A percentile compares a stretch with the other conserved stretches of the same genome.
Evolutionary conservation across 306 rosid species (phyloP).

Genomic region (Vigna reflexopilosa): DNA sequence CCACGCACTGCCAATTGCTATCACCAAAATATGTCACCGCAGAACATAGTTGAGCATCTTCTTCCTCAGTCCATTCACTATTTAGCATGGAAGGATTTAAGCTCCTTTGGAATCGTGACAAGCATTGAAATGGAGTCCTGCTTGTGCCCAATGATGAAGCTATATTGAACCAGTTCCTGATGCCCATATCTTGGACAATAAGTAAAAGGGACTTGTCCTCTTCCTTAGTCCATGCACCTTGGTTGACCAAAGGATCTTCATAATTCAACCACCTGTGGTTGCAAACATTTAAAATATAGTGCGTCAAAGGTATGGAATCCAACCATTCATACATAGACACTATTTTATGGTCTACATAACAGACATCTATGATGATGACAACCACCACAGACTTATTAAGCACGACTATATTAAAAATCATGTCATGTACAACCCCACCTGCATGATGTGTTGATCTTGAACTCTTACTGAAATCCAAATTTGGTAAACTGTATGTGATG

Average conservation of each 20-base stretch:
- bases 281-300: slow-evolving; percentile 39
- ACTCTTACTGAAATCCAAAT: slow-evolving; percentile 68
- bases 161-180: slow-evolving; percentile 79
- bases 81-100: slow-evolving; percentile 82
- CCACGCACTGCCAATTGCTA: slow-evolving; percentile 84
- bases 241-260: slow-evolving; percentile 92
- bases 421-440: slow-evolving; percentile 72
- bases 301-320: slow-evolving; percentile 35
- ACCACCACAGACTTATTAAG: slow-evolving; percentile 71
- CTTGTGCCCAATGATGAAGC: slow-evolving; percentile 71
- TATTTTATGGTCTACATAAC: slow-evolving; percentile 41
- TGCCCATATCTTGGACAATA: slow-evolving; percentile 67
- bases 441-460: slow-evolving; percentile 62
- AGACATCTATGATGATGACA: slow-evolving; percentile 74
- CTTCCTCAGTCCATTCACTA: slow-evolving; percentile 94
- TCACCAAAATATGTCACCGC: slow-evolving; percentile 75
- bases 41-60: slow-evolving; percentile 76
- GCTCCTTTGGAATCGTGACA: slow-evolving; percentile 92
- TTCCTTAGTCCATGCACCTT: slow-evolving; percentile 62
- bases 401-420: slow-evolving; percentile 57
- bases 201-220: slow-evolving; percentile 82
- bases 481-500: slow-evolving; percentile 65
- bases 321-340: slow-evolving; percentile 21
- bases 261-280: slow-evolving; percentile 85
- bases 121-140: slow-evolving; percentile 94